phyloP scores from a whole-genome alignment of 768 basidiomycete species.

The Leucosporidium creatinivorum region DNA sequence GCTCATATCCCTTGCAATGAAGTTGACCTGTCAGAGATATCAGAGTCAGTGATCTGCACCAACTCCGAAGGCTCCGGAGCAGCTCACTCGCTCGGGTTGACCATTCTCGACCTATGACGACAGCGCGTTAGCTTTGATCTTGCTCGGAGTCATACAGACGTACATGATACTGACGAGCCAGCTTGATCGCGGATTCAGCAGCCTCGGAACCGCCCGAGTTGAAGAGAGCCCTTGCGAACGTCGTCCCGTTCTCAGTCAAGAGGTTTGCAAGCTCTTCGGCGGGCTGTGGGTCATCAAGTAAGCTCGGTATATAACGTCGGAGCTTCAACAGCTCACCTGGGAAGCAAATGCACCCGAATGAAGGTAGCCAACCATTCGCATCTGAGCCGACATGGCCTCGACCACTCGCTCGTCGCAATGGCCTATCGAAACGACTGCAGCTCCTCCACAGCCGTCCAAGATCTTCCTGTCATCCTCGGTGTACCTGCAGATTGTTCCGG shows the following conservation, averaged over 20 bases:
- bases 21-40: background rate
- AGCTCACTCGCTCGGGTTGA: background rate
- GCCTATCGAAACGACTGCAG: slow-evolving; percentile 32
- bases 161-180: slow-evolving; percentile 36
- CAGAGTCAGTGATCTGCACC: background rate
- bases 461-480: slow-evolving; percentile 21
- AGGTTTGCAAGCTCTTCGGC: slow-evolving; percentile 27
- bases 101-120: background rate
- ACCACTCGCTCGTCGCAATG: slow-evolving; percentile 32
- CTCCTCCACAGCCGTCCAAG: slow-evolving; percentile 36
- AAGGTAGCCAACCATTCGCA: slow-evolving; percentile 20
- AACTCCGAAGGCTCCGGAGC: too few relatives aligned
- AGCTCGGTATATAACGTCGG: background rate
- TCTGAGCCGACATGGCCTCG: slow-evolving; percentile 25
- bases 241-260: slow-evolving; percentile 13
- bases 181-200: slow-evolving; percentile 34
- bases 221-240: slow-evolving; percentile 6
- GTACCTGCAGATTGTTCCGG: slow-evolving; percentile 12
- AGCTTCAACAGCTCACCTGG: background rate
- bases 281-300: background rate
- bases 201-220: slow-evolving; percentile 30
- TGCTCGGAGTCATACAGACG: slow-evolving; percentile 21
- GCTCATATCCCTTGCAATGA: background rate
- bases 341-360: slow-evolving; percentile 17
- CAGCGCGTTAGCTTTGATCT: background rate